phyloP scores from a whole-genome alignment of 805 yeast species.

The Kazachstania africana region DNA sequence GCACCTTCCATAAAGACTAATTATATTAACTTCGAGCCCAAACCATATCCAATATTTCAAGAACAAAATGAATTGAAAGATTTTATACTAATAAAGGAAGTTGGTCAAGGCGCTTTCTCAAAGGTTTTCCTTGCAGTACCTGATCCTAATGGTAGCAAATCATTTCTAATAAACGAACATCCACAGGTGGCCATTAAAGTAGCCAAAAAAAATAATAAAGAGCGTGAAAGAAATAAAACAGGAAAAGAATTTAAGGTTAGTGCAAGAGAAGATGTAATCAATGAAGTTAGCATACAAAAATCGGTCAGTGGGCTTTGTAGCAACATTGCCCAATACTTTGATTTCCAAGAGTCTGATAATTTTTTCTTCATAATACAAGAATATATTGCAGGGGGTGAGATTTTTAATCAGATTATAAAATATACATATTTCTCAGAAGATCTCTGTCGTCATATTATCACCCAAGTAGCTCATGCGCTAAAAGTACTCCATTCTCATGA shows the following conservation, averaged over 20 bases:
- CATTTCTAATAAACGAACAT: conserved; percentile 7
- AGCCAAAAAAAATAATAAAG: conserved; percentile 54
- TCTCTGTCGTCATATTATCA: conserved; percentile 46
- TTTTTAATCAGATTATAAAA: conserved; percentile 52
- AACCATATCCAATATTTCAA: conserved; percentile 12
- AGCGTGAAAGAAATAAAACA: conserved; percentile 9
- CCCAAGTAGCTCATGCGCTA: conserved; percentile 51
- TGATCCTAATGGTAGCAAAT: conserved; percentile 6
- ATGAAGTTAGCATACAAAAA: conserved; percentile 69
- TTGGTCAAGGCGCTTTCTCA: conserved; percentile 79
- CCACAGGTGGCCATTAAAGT: conserved; percentile 37
- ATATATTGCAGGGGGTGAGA: conserved; percentile 57
- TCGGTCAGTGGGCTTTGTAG: conserved; percentile 36
- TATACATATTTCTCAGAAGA: conserved; percentile 54
- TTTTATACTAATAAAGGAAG: conserved; percentile 33
- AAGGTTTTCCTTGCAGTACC: conserved; percentile 52
- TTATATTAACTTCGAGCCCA: too few species aligned
- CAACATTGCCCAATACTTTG: conserved; percentile 49
- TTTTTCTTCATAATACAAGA: conserved; percentile 61
- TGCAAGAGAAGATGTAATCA: conserved; percentile 44
- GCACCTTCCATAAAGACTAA: too few species aligned
- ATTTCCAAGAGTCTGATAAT: conserved; percentile 48
- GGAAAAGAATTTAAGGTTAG: conserved; percentile 8
- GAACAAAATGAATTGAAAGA: conserved; percentile 28
- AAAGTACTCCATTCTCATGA: conserved; percentile 62